These are phyloP conservation scores for Ogataea kodamae DNA, from an alignment of 805 yeast species.

Conservation along the genomic window DNA sequence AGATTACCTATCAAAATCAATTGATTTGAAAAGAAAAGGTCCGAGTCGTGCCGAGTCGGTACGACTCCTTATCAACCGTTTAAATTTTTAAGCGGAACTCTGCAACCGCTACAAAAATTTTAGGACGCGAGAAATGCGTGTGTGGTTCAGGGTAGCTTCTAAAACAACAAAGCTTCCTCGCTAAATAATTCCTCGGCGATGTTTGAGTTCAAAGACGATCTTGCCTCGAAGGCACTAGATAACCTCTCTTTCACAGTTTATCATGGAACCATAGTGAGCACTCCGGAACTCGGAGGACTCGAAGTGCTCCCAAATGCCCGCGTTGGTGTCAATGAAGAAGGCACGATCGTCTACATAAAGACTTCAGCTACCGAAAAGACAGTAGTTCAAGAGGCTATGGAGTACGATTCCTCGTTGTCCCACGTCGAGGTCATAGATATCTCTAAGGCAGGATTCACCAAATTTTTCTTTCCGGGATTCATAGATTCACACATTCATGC, in stretches of 20 bases:
- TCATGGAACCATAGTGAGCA: slow-evolving; percentile 65
- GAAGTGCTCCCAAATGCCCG: slow-evolving; percentile 52
- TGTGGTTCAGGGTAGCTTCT: no score
- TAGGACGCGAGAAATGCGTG: no score
- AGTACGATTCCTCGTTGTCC: slow-evolving; percentile 15
- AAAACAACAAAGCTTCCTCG: no score
- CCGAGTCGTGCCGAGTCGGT: slow-evolving; percentile 10
- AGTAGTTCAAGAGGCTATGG: slow-evolving; percentile 5
- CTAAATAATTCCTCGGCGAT: no score
- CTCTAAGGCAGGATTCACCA: slow-evolving; percentile 30
- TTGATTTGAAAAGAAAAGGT: neutral
- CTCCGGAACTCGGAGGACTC: slow-evolving; percentile 52
- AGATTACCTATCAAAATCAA: neutral
- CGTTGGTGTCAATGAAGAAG: slow-evolving; percentile 54
- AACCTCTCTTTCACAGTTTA: slow-evolving; percentile 38
- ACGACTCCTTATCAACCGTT: slow-evolving; percentile 1
- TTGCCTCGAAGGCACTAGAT: slow-evolving; percentile 8
- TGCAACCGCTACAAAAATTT: no score
- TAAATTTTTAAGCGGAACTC: no score
- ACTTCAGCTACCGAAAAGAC: neutral
- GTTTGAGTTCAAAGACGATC: neutral
- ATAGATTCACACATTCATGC: slow-evolving; percentile 77
- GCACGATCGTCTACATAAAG: slow-evolving; percentile 41
- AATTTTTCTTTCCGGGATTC: slow-evolving; percentile 74
- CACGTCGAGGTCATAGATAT: slow-evolving; percentile 29